Evolutionary conservation across 306 rosid species (phyloP), one percentile per base, ranked within the genome.

Genomic region (Sesbania bispinosa): DNA sequence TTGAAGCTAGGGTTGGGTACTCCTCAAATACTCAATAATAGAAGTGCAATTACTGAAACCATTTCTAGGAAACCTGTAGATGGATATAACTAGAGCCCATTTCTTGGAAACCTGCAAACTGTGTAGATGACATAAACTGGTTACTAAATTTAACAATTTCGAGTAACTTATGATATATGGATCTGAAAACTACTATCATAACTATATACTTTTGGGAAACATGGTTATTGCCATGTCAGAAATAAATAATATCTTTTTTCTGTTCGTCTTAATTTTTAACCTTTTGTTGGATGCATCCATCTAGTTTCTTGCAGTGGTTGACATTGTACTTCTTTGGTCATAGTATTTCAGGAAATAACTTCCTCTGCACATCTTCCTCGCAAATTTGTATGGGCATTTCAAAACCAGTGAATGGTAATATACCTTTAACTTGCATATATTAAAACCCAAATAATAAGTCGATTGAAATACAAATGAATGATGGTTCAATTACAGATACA

Each of bases 271-370:
- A 14, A 10, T 24, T 6, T 39, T 43, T 43, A 14, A 75, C 62
- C 48, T 52, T 30, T 16, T 60, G 42, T 60, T 73, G 39, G 35
- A 5, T 45, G 21, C 35, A 47, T 42, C 18, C 27, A 7, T 59
- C 16, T 29, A 54, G 26, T 66, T 59, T 58, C 43, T 45, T 67
- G 36, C 65, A 21, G 48, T 69, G 1, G 24, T 69, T 87, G 78
- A 85, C 73, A 29, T 42, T 72, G 30, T 82, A 32, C 33, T 54
- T 62, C 45, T 69, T 80, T 46, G 13, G 50, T 80, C 67, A 62
- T 50, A 94, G 97, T 79, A 75, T 94, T 64, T 79, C 91, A 55
- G 99, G 99, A 73, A 94, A 94, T 82, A 83, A 61, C 68, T 89
- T 89, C 79, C 96, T 89, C 62, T 91, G 97, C 52, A 54, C 75